Conservation (phyloP, 805 yeast genomes). For the Candida nanaspora region DNA sequence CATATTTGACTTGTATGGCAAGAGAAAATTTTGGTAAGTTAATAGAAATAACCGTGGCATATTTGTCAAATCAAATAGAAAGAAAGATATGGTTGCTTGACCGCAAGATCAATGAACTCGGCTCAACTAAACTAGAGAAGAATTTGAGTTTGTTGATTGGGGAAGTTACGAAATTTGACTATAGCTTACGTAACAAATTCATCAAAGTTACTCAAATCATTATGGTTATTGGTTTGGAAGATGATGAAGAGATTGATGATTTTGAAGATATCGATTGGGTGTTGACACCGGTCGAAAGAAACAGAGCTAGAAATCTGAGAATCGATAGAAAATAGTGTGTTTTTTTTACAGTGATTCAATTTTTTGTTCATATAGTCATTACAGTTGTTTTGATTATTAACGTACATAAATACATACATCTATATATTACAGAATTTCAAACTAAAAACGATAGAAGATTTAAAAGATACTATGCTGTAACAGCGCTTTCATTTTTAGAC, state of each 20-base stretch:
- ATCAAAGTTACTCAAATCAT: slow-evolving; percentile 79
- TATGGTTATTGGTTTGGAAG: slow-evolving; percentile 76
- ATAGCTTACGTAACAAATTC: slow-evolving; percentile 71
- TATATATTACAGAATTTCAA: no score
- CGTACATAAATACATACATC: no score
- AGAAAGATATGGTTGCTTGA: slow-evolving; percentile 60
- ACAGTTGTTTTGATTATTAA: no score
- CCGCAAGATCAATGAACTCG: slow-evolving; percentile 69
- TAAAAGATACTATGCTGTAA: no score
- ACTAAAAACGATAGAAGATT: no score
- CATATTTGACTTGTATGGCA: slow-evolving; percentile 39
- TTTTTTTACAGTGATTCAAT: not conserved
- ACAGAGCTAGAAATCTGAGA: slow-evolving; percentile 51
- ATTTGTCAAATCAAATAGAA: slow-evolving; percentile 54
- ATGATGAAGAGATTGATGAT: slow-evolving; percentile 35
- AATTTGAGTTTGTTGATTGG: slow-evolving; percentile 71
- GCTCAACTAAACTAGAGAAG: slow-evolving; percentile 76
- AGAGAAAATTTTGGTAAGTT: slow-evolving; percentile 42
- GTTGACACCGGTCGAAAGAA: slow-evolving; percentile 68
- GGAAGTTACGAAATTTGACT: slow-evolving; percentile 65
- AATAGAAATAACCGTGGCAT: slow-evolving; percentile 40
- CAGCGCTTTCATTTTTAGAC: no score
- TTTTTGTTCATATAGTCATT: not conserved
- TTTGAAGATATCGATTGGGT: slow-evolving; percentile 50
- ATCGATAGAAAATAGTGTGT: slow-evolving; percentile 27